Evolutionary conservation across 2,329 filamentous ascomycete genomes (phyloP).

Genomic region (Colletotrichum sp.): DNA sequence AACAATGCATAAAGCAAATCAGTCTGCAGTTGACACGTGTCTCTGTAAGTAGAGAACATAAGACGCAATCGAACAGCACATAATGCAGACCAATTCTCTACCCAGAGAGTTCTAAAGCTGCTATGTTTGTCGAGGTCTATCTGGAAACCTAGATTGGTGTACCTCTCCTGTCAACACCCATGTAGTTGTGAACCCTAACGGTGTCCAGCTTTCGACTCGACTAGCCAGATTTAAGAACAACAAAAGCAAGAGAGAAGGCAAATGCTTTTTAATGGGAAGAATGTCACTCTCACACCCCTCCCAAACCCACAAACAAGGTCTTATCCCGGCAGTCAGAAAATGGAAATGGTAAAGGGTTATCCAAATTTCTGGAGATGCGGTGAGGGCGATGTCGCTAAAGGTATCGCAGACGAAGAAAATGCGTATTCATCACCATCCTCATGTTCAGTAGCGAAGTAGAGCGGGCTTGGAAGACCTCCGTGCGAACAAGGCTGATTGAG

Average conservation of each 20-base stretch:
- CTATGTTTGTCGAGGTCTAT: background rate
- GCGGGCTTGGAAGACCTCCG: background rate
- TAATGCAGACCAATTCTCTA: background rate
- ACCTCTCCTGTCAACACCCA: background rate
- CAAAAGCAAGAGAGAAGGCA: background rate
- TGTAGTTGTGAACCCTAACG: background rate
- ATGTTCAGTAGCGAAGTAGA: background rate
- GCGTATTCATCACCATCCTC: background rate
- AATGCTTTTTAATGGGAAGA: background rate
- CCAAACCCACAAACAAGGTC: background rate
- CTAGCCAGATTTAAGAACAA: background rate
- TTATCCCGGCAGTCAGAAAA: background rate
- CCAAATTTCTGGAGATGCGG: background rate
- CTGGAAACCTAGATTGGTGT: background rate
- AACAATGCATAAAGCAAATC: background rate
- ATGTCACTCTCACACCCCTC: background rate
- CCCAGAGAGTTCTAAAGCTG: background rate
- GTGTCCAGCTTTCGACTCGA: background rate
- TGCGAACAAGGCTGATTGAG: background rate
- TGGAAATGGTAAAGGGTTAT: background rate
- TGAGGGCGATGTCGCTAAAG: background rate
- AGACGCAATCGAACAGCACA: background rate
- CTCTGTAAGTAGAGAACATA: background rate
- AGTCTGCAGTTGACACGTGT: background rate
- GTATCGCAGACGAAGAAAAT: background rate